A percentile compares a stretch with the other conserved stretches of the same genome.
Evolutionary conservation across 2,329 filamentous ascomycete species (phyloP).

Genomic region (Pochonia chlamydosporia): DNA sequence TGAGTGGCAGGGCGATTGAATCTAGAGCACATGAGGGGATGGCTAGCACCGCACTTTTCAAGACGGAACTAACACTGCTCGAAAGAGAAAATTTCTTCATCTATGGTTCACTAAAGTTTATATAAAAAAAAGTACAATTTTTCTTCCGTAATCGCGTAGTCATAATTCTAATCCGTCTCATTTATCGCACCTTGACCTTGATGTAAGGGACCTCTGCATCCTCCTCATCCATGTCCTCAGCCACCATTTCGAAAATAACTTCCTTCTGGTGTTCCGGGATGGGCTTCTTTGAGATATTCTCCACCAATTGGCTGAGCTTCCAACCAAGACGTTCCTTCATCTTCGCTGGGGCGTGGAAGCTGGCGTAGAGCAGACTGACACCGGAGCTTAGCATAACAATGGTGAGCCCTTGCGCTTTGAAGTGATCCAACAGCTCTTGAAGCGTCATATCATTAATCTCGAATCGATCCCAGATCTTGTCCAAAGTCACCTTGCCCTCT

Average conservation of each 20-base stretch:
- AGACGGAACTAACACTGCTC: too few species aligned
- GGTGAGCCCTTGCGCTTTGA: conserved; percentile 72
- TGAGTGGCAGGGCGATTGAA: too few species aligned
- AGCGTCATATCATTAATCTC: conserved; percentile 84
- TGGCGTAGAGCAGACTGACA: conserved; percentile 88
- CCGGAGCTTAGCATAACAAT: conserved; percentile 97
- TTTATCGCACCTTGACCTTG: conserved; percentile 65
- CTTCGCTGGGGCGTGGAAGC: conserved; percentile 77
- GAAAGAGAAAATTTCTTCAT: conserved; percentile 2
- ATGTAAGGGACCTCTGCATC: conserved; percentile 97
- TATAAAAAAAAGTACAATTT: background rate
- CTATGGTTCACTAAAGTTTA: background rate
- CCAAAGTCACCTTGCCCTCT: conserved; percentile 73
- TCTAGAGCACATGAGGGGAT: too few species aligned
- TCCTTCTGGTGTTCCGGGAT: conserved; percentile 91
- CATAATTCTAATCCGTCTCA: conserved; percentile 8
- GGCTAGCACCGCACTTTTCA: too few species aligned
- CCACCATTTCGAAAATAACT: conserved; percentile 93
- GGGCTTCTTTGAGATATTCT: conserved; percentile 84
- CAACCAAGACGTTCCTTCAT: conserved; percentile 75
- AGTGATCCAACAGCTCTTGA: conserved; percentile 74
- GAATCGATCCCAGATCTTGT: conserved; percentile 98
- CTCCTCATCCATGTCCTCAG: conserved; percentile 80
- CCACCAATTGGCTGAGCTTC: conserved; percentile 84
- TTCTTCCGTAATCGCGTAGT: background rate